Evolutionary conservation across 345 rosid species (phyloP).

Genomic region (Ricinus communis): DNA sequence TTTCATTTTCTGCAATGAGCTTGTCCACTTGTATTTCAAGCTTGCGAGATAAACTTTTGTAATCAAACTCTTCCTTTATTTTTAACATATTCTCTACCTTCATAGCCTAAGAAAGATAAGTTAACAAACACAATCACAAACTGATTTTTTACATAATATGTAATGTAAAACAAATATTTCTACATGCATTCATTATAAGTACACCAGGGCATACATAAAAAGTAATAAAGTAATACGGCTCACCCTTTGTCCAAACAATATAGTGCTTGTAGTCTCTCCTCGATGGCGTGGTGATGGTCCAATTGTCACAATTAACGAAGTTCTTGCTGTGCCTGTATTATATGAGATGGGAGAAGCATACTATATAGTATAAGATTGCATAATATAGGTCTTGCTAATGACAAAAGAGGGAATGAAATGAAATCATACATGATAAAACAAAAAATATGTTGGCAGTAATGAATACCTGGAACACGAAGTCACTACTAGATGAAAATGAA

Average conservation of each 20-base stretch:
- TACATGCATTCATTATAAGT: not conserved
- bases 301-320: constrained; percentile 33
- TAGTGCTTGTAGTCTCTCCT: constrained; percentile 40
- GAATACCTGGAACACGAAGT: constrained; percentile 2
- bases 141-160: not conserved
- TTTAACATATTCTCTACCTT: constrained; percentile 39
- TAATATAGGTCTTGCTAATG: not conserved
- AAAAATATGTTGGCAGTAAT: not conserved
- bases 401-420: not conserved
- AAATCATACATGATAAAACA: constrained; percentile 12
- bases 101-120: constrained; percentile 29
- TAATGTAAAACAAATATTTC: not conserved
- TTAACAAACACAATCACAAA: not conserved
- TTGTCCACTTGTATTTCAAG: constrained; percentile 40
- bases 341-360: constrained; percentile 12
- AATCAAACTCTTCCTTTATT: constrained; percentile 40
- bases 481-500: constrained; percentile 13
- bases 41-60: constrained; percentile 35
- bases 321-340: constrained; percentile 39
- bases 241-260: constrained; percentile 40
- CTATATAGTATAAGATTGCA: not conserved
- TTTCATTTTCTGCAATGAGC: constrained; percentile 37
- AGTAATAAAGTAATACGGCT: constrained; percentile 4
- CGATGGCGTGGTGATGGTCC: constrained; percentile 40
- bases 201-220: not conserved